phyloP scores from a whole-genome alignment of 306 rosid genomes.

The Vachellia collinsii region DNA sequence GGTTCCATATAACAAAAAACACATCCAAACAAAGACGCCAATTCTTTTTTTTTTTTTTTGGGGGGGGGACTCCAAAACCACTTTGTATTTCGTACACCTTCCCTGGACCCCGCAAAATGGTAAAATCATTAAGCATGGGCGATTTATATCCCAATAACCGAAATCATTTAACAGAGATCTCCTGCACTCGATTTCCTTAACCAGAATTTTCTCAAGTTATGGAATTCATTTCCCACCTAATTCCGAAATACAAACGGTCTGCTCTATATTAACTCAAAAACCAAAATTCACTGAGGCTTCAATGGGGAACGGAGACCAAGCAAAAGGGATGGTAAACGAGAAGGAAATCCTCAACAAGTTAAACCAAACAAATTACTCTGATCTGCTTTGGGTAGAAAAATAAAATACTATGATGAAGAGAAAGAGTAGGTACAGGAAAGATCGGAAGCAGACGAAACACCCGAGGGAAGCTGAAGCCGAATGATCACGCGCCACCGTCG shows the following conservation, averaged over 20 bases:
- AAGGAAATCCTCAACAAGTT: neutral
- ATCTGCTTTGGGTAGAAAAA: neutral
- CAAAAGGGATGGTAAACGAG: neutral
- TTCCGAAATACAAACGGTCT: neutral
- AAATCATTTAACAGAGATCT: neutral
- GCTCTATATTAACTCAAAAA: neutral
- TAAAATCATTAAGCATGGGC: neutral
- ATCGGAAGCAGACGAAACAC: neutral
- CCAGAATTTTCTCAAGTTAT: neutral
- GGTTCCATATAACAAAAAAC: neutral
- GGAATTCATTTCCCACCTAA: neutral
- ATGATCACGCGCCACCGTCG: slow-evolving; percentile 26
- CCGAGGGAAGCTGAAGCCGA: neutral
- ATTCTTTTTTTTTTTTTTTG: no score
- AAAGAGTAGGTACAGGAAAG: neutral
- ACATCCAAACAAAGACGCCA: neutral
- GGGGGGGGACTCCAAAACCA: neutral
- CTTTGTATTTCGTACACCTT: neutral
- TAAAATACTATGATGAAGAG: neutral
- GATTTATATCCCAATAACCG: neutral
- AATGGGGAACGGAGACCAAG: neutral
- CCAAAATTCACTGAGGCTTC: neutral
- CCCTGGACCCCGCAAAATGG: neutral
- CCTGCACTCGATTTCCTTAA: neutral
- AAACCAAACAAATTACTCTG: neutral